These are phyloP conservation scores for Myxozyma nipponensis DNA, from an alignment of 805 yeast genomes.

Conservation along the genomic window DNA sequence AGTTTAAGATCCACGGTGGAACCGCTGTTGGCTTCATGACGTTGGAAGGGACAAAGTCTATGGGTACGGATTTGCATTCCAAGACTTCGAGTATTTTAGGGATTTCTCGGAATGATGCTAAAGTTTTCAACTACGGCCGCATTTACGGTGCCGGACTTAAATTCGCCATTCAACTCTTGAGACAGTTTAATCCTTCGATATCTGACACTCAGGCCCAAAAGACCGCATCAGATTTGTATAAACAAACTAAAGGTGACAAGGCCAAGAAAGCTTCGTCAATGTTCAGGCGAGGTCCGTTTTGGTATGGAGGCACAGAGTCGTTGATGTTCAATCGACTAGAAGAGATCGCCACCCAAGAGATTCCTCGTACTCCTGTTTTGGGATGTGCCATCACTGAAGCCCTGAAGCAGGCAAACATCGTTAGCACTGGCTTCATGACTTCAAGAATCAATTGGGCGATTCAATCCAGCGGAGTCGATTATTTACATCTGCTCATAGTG, in stretches of 20 bases:
- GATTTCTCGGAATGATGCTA: slow-evolving; percentile 86
- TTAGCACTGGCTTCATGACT: slow-evolving; percentile 66
- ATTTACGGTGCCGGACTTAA: slow-evolving; percentile 96
- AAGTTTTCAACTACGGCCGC: slow-evolving; percentile 92
- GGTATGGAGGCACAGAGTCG: slow-evolving; percentile 88
- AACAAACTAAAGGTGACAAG: slow-evolving; percentile 75
- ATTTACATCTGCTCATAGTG: slow-evolving; percentile 75
- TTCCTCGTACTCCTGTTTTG: slow-evolving; percentile 83
- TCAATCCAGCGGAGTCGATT: slow-evolving; percentile 97
- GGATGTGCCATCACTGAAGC: slow-evolving; percentile 94
- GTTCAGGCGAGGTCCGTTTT: slow-evolving; percentile 35
- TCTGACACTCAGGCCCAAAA: slow-evolving; percentile 61
- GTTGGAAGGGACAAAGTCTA: slow-evolving; percentile 85
- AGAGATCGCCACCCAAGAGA: slow-evolving; percentile 72
- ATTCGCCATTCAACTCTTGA: slow-evolving; percentile 79
- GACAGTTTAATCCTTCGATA: slow-evolving; percentile 73
- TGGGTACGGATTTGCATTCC: slow-evolving; percentile 92
- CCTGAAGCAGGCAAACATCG: slow-evolving; percentile 60
- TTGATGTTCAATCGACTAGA: slow-evolving; percentile 87
- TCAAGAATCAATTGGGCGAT: slow-evolving; percentile 97
- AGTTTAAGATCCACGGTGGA: slow-evolving; percentile 86
- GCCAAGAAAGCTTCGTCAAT: slow-evolving; percentile 35
- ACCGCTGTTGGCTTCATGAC: slow-evolving; percentile 99
- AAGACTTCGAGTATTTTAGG: slow-evolving; percentile 88
- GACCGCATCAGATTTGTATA: slow-evolving; percentile 65